Conservation (phyloP, 805 yeast genomes). For the Yamadazyma scolyti region DNA sequence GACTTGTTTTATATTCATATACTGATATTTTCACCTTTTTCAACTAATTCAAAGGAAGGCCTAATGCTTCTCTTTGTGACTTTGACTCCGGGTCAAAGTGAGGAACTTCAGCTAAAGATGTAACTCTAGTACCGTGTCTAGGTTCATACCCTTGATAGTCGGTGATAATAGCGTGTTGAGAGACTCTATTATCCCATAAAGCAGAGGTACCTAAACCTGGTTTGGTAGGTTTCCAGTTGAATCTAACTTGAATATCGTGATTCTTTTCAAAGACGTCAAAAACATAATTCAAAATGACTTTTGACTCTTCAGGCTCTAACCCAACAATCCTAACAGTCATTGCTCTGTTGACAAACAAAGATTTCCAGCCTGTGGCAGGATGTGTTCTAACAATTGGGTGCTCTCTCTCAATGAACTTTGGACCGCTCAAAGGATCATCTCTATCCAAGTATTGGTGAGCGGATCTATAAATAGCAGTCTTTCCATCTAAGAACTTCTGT, state of each 20-base stretch:
- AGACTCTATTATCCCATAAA: constrained; percentile 56
- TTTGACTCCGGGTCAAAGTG: constrained; percentile 46
- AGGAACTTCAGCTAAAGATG: constrained; percentile 51
- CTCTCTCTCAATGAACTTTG: constrained; percentile 46
- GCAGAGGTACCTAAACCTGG: constrained; percentile 47
- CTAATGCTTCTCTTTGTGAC: constrained; percentile 51
- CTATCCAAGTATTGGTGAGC: constrained; percentile 42
- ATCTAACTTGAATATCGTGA: constrained; percentile 53
- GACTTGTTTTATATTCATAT: no score
- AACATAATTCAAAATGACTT: constrained; percentile 43
- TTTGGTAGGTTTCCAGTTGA: constrained; percentile 45
- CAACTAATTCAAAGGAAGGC: constrained; percentile 19
- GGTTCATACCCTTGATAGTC: constrained; percentile 43
- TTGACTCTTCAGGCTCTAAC: constrained; percentile 47
- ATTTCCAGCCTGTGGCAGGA: constrained; percentile 62
- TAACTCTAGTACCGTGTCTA: constrained; percentile 49
- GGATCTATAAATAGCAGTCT: constrained; percentile 40
- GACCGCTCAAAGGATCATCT: constrained; percentile 43
- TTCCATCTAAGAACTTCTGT: constrained; percentile 49
- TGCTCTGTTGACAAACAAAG: constrained; percentile 49
- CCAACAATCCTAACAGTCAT: constrained; percentile 51
- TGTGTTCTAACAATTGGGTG: constrained; percentile 63
- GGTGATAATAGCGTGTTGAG: constrained; percentile 50
- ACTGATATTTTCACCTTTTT: no score
- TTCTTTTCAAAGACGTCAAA: constrained; percentile 45